phyloP scores from a whole-genome alignment of 2,329 filamentous ascomycete genomes.

The Pseudonectria buxi region DNA sequence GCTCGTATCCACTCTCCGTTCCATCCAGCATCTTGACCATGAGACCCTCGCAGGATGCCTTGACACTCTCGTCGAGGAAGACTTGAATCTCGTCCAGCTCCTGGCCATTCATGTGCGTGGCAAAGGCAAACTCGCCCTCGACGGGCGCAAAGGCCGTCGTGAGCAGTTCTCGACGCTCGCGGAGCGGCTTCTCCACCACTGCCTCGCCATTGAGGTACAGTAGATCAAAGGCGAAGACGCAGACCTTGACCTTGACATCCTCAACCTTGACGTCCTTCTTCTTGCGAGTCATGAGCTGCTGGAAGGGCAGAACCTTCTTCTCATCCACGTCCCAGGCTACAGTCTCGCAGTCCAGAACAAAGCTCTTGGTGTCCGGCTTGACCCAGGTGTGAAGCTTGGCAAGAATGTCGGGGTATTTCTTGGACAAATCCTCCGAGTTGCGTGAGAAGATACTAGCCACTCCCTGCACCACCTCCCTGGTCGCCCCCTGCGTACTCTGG shows the following conservation, averaged over 20 bases:
- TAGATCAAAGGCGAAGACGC: slow-evolving; percentile 93
- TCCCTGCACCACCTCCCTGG: slow-evolving; percentile 62
- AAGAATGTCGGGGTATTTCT: slow-evolving; percentile 95
- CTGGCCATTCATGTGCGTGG: slow-evolving; percentile 77
- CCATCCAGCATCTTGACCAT: slow-evolving; percentile 99
- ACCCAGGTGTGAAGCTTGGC: slow-evolving; percentile 85
- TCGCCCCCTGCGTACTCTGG: slow-evolving; percentile 51
- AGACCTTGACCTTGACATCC: slow-evolving; percentile 94
- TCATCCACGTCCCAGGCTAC: slow-evolving; percentile 93
- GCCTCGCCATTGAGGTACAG: slow-evolving; percentile 89
- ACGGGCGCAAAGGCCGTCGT: slow-evolving; percentile 64
- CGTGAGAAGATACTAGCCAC: slow-evolving; percentile 92
- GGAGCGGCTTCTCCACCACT: slow-evolving; percentile 78
- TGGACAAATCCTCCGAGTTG: slow-evolving; percentile 94
- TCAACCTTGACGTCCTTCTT: slow-evolving; percentile 94
- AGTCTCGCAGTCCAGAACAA: slow-evolving; percentile 97
- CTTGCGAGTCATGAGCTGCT: slow-evolving; percentile 97
- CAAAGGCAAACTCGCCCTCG: slow-evolving; percentile 88
- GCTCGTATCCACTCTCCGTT: slow-evolving; percentile 86
- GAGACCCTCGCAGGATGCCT: slow-evolving; percentile 90
- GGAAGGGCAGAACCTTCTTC: slow-evolving; percentile 95
- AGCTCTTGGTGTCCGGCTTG: slow-evolving; percentile 82
- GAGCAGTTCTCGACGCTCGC: slow-evolving; percentile 74
- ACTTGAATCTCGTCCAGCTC: slow-evolving; percentile 90
- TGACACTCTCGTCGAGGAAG: slow-evolving; percentile 89